Conservation (phyloP, 2,329 filamentous ascomycete genomes). For the Fusarium domesticum region DNA sequence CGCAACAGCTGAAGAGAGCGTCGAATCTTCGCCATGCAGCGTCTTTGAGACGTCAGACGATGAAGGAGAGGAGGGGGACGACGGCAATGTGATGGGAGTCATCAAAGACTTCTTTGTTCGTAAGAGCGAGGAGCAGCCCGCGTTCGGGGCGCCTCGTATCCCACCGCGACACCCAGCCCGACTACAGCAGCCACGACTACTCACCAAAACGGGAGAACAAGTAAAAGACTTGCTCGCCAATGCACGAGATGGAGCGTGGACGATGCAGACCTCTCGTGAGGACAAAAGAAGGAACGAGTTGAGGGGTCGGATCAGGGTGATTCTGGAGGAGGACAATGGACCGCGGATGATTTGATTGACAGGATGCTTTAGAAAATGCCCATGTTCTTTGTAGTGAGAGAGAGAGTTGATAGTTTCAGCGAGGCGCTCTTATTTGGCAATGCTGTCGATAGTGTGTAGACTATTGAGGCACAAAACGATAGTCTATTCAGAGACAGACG, state of each 20-base stretch:
- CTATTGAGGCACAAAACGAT: no score
- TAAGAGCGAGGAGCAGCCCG: conserved; percentile 22
- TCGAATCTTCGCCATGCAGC: conserved; percentile 24
- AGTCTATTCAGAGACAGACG: no score
- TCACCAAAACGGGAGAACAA: conserved; percentile 23
- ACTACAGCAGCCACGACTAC: conserved; percentile 9
- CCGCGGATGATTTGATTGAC: conserved; percentile 4
- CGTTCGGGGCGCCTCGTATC: conserved; percentile 12
- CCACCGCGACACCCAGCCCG: conserved; percentile 7
- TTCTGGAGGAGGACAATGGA: conserved; percentile 27
- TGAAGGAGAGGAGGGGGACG: conserved; percentile 21
- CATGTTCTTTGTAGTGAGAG: no score
- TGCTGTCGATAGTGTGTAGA: no score
- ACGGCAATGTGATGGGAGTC: conserved; percentile 17
- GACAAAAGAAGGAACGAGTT: conserved; percentile 37
- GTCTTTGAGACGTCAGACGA: conserved; percentile 34
- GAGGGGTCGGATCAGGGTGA: conserved; percentile 37
- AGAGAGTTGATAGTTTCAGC: no score
- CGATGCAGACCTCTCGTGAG: conserved; percentile 22
- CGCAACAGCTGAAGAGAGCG: conserved; percentile 11
- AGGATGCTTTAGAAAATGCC: no score
- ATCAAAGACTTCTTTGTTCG: conserved; percentile 25
- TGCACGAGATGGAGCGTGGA: conserved; percentile 22
- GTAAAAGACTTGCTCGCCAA: conserved; percentile 26
- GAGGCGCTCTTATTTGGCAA: no score